A percentile compares a stretch with the other conserved stretches of the same genome.
Evolutionary conservation across 2,329 filamentous ascomycete genomes (phyloP).

Genomic region (Shiraia bambusicola): DNA sequence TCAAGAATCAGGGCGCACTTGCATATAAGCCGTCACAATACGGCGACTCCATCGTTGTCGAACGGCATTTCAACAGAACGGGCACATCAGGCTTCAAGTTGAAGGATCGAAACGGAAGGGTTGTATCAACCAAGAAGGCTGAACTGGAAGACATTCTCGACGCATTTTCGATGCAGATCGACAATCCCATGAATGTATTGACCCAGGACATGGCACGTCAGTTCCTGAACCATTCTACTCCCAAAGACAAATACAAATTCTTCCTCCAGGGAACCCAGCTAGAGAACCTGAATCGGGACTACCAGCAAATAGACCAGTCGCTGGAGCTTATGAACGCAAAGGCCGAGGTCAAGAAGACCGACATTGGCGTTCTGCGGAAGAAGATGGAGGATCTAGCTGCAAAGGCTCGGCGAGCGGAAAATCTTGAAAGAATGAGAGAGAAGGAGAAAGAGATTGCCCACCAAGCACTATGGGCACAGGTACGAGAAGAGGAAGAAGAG

Average conservation of each 20-base stretch:
- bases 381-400: conserved; percentile 63
- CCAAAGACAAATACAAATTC: conserved; percentile 89
- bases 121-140: conserved; percentile 78
- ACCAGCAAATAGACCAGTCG: conserved; percentile 76
- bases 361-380: conserved; percentile 62
- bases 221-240: conserved; percentile 82
- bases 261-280: conserved; percentile 94
- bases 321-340: conserved; percentile 71
- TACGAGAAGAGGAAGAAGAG: conserved; percentile 69
- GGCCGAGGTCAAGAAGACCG: conserved; percentile 61
- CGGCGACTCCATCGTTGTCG: conserved; percentile 83
- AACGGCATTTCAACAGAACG: conserved; percentile 77
- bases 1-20: conserved; percentile 86
- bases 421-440: conserved; percentile 64
- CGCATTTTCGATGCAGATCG: conserved; percentile 89
- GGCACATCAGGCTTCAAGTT: conserved; percentile 84
- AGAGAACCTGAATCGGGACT: conserved; percentile 88
- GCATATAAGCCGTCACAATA: conserved; percentile 83
- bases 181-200: conserved; percentile 93
- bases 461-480: conserved; percentile 85
- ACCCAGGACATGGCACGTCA: conserved; percentile 94
- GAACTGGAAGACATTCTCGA: conserved; percentile 93
- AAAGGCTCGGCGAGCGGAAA: conserved; percentile 65
- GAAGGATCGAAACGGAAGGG: conserved; percentile 68
- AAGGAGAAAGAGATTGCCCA: conserved; percentile 61